Conservation (phyloP, 495 filamentous ascomycete species). For the Chaetomium cochliodes region DNA sequence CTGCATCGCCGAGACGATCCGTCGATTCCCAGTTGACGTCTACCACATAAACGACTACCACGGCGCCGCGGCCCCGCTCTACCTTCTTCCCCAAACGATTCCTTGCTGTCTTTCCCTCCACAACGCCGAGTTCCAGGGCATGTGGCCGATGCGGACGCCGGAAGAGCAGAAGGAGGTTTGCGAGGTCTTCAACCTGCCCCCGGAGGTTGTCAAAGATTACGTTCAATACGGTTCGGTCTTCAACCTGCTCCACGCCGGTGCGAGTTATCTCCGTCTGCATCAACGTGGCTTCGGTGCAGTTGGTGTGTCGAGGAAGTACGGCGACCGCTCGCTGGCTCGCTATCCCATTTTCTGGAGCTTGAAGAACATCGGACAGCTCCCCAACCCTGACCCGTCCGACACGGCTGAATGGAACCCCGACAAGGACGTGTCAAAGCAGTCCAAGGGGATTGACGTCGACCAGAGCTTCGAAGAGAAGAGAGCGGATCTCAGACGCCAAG, state of each 20-base stretch:
- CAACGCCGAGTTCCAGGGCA: slow-evolving; percentile 70
- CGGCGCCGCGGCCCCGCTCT: slow-evolving; percentile 68
- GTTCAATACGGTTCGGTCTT: slow-evolving; percentile 70
- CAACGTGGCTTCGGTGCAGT: slow-evolving; percentile 75
- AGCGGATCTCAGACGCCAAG: slow-evolving; percentile 60
- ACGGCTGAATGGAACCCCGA: slow-evolving; percentile 65
- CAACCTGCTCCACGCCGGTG: slow-evolving; percentile 70
- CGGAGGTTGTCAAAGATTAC: slow-evolving; percentile 54
- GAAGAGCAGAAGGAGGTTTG: slow-evolving; percentile 68
- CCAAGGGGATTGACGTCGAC: slow-evolving; percentile 57
- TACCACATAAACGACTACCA: slow-evolving; percentile 86
- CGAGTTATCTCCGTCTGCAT: slow-evolving; percentile 70
- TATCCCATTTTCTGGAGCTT: slow-evolving; percentile 80
- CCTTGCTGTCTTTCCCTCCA: slow-evolving; percentile 55
- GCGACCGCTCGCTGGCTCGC: slow-evolving; percentile 68
- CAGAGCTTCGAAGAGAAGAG: slow-evolving; percentile 56
- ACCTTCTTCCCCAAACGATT: slow-evolving; percentile 62
- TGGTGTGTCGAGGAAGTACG: slow-evolving; percentile 73
- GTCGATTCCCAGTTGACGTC: slow-evolving; percentile 62
- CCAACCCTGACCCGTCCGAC: slow-evolving; percentile 75
- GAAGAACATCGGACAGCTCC: slow-evolving; percentile 65
- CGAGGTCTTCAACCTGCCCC: slow-evolving; percentile 63
- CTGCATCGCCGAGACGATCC: slow-evolving; percentile 64
- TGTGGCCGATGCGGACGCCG: slow-evolving; percentile 71
- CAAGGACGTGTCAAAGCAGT: slow-evolving; percentile 40